phyloP scores from a whole-genome alignment of 2,329 filamentous ascomycete genomes.

The Stenocarpella maydis region DNA sequence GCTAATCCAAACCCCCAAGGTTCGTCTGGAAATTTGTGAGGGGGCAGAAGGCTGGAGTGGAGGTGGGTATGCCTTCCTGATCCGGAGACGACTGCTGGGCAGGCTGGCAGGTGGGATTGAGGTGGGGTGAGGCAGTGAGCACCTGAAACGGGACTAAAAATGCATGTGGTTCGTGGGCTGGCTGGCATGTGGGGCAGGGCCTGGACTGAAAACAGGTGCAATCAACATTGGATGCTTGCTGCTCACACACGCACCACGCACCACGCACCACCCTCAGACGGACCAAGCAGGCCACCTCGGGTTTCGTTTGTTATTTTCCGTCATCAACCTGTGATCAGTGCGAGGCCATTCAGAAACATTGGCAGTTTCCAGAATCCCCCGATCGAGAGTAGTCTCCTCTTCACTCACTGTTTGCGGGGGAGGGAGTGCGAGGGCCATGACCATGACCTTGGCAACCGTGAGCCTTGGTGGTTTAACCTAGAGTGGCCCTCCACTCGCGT shows the following conservation, averaged over 20 bases:
- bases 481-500: neutral
- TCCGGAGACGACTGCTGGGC: neutral
- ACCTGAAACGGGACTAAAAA: slow-evolving; percentile 21
- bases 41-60: slow-evolving; percentile 7
- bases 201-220: slow-evolving; percentile 18
- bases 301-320: slow-evolving; percentile 18
- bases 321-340: slow-evolving; percentile 15
- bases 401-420: neutral
- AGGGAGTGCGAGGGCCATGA: neutral
- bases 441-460: neutral
- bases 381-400: neutral
- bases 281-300: slow-evolving; percentile 9
- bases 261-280: neutral
- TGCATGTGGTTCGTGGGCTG: too few species aligned
- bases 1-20: too few species aligned
- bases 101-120: too few species aligned
- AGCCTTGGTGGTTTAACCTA: slow-evolving; percentile 12
- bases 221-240: neutral
- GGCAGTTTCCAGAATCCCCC: slow-evolving; percentile 11
- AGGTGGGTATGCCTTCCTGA: neutral
- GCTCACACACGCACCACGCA: too few species aligned
- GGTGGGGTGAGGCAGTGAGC: neutral
- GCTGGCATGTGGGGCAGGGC: too few species aligned
- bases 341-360: slow-evolving; percentile 24
- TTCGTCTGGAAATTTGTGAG: slow-evolving; percentile 16